Evolutionary conservation across 2,329 filamentous ascomycete genomes (phyloP), one percentile per base, ranked within the genome.

Genomic region (Penicillium occitanis): DNA sequence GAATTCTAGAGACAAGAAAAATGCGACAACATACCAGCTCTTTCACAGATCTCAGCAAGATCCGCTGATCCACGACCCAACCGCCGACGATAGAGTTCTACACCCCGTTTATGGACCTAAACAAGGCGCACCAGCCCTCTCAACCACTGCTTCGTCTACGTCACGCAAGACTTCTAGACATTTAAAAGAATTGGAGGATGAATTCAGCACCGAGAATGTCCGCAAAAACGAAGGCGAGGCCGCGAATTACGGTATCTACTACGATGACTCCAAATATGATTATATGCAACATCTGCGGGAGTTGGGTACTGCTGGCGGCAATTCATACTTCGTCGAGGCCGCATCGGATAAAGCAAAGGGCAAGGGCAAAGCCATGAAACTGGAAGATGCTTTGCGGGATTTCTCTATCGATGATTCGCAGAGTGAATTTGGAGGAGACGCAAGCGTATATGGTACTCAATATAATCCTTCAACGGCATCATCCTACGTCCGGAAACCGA

Each of bases 281-380:
- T 99, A 99, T 81, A 99, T 99, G 95, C 95, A 99, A 79, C 95
- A 99, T 79, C 83, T 99, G 85, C 90, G 93, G 64, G 95, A 98
- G 72, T 82, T 99, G n/a, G 89, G 89, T 66, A 79, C 83, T 51
- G 92, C 79, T 6, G 79, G 78, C 5, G 91, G 91, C 35, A 90
- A 93, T 64, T 87, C 90, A 35, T 88, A 93, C 58, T 98, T 96
- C 75, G 86, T 99, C 46, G 93, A 97, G 68, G 86, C 86, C 1
- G 77, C 80, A 25, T 70, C 72, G 71, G 85, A 87, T n/a, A 85
- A 86, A 62, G 86, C 85, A 70, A 91, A 91, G 77, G 83, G 81
- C 28, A 93, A 93, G 79, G 87, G 84, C 4, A 91, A 77, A 70
- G 83, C 91, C 74, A 85, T 89, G 75, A 96, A 92, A 80, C 82